Base-by-base conservation (phyloP, 1,139 yeast genomes). In the Wickerhamomyces sp. region DNA sequence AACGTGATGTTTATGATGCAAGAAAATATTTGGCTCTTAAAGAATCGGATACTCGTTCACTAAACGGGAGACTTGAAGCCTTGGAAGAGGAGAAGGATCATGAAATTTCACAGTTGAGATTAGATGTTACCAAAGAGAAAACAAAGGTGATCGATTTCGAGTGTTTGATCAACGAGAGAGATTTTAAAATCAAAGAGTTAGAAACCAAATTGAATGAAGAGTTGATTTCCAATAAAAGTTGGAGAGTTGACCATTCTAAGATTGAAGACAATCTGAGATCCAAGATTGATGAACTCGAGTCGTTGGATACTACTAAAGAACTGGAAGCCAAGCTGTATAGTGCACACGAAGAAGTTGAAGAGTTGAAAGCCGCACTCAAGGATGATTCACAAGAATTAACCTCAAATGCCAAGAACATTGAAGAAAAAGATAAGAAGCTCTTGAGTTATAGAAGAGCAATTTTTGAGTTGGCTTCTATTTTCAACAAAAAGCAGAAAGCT, bases 1-100 rank as follows among this genome's bases (percentile, higher is more conserved):
- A 38, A 12, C 40, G 33, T 32, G 50, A 51, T 30, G 51, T 40
- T 39, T 59, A 57, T 31, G 32, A 50, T 29, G 57, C 45, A 26
- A 58, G 47, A 32, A 64, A 57, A 39, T 63, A 64, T 13, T 54
- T 53, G 21, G 57, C 58, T 16, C 45, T 66, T 2, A 51, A 53
- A 9, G 64, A 59, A 9, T 49, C 66, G 21, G 60, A 61, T 29
- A 43, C 46, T 3, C 59, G 59, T 24, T 54, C 62, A 23, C 33
- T 44, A 2, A 27, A 22, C 0, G 35, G 33, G 1, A 49, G 52
- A 15, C 22, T 57, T 11, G 46, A 47, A 10, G 34, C 32, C 5
- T 32, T 52, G 4, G 42, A 53, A 39, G 44, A 45, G 25, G 30
- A 44, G 32, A 37, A 53, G 23, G 38, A 39, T 11, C 24, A 33